Percentiles rank a stretch among this genome's conserved stretches.
Conservation (phyloP, 257 asterid genomes). For the Solanum etuberosum region DNA sequence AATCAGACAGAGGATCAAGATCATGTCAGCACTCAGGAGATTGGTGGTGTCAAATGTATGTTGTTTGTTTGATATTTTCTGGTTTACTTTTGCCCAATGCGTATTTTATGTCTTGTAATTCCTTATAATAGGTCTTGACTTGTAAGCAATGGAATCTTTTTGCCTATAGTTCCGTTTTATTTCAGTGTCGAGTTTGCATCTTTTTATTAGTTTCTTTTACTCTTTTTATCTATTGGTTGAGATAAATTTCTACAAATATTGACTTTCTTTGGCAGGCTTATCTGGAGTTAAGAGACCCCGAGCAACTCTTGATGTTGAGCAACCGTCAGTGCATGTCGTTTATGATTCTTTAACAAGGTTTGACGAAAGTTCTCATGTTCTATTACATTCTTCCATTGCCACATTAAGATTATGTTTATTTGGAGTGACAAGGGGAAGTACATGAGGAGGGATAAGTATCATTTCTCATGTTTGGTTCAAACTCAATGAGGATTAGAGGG, state of each 20-base stretch:
- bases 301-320: constrained; percentile 42
- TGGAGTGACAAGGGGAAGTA: neutral
- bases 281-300: constrained; percentile 86
- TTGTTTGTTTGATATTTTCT: neutral
- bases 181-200: neutral
- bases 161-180: neutral
- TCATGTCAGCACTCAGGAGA: constrained; percentile 21
- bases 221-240: neutral
- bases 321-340: constrained; percentile 69
- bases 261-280: constrained; percentile 22
- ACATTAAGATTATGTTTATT: neutral
- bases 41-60: constrained; percentile 34
- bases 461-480: neutral
- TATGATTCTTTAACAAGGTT: constrained; percentile 75
- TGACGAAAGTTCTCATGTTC: neutral
- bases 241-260: neutral
- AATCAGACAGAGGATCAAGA: constrained; percentile 22
- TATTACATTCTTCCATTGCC: neutral
- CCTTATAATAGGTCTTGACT: neutral
- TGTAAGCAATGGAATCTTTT: neutral
- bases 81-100: neutral
- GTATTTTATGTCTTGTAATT: neutral
- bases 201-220: neutral
- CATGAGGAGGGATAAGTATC: neutral
- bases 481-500: neutral